Conservation (phyloP, 768 basidiomycete species). For the Suillus decipiens region DNA sequence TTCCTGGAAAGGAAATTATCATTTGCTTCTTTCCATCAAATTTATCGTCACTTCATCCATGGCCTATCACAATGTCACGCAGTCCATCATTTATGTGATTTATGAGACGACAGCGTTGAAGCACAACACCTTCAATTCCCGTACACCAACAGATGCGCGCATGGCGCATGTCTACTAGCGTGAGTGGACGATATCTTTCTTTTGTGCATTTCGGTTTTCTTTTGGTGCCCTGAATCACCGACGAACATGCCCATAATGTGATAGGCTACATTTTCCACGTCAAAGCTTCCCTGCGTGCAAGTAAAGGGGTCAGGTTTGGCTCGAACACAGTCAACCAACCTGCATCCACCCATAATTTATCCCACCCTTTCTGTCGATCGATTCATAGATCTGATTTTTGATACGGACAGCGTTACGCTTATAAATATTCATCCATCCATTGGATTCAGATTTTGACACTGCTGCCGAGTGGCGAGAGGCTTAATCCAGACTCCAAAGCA, state of each 20-base stretch:
- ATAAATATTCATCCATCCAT: background rate
- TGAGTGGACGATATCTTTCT: background rate
- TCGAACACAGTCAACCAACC: background rate
- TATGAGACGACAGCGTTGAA: background rate
- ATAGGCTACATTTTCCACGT: background rate
- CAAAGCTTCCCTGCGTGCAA: background rate
- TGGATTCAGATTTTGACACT: background rate
- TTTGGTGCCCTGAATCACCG: background rate
- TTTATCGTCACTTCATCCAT: background rate
- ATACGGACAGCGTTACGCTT: background rate
- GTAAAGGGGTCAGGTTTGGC: background rate
- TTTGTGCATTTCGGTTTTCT: background rate
- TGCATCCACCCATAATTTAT: background rate
- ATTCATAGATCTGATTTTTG: background rate
- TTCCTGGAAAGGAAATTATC: background rate
- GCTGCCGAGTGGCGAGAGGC: background rate
- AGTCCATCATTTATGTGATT: background rate
- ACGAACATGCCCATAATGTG: background rate
- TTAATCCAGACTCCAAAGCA: background rate
- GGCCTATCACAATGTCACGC: background rate
- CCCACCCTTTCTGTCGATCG: too few relatives aligned
- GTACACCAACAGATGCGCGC: background rate
- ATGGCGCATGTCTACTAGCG: background rate
- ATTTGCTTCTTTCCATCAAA: background rate
- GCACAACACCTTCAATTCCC: background rate